Evolutionary conservation across 2,329 filamentous ascomycete genomes (phyloP).

Genomic region (Leptoxyphium fumago): DNA sequence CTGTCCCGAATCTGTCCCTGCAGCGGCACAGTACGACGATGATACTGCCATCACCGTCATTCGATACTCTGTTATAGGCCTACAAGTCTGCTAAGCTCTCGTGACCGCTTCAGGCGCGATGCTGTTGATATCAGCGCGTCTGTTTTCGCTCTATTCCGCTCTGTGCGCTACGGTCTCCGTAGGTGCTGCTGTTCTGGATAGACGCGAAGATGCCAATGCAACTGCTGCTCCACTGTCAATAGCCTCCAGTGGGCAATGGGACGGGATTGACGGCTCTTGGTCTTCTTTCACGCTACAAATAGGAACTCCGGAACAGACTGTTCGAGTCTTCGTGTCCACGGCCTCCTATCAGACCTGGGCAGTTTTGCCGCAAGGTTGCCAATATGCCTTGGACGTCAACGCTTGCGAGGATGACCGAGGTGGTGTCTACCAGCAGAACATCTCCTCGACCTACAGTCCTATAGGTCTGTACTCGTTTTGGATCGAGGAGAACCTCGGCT

Average conservation of each 20-base stretch:
- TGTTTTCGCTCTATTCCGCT: too few species aligned
- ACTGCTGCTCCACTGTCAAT: conserved; percentile 14
- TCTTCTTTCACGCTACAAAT: conserved; percentile 50
- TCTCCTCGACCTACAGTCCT: conserved; percentile 43
- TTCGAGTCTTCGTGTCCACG: conserved; percentile 49
- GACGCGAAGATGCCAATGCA: conserved; percentile 4
- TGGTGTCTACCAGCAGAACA: conserved; percentile 38
- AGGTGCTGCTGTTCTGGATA: conserved; percentile 3
- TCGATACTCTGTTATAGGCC: too few species aligned
- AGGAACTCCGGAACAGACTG: conserved; percentile 37
- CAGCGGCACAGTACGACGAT: too few species aligned
- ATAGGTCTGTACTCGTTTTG: conserved; percentile 47
- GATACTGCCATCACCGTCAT: too few species aligned
- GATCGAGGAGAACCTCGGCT: conserved; percentile 40
- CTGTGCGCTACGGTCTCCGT: not conserved
- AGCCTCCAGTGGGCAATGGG: conserved; percentile 24
- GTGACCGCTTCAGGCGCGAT: too few species aligned
- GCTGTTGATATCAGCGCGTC: too few species aligned
- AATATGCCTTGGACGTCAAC: conserved; percentile 16
- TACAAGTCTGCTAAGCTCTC: too few species aligned
- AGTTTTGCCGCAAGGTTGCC: conserved; percentile 44
- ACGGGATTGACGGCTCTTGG: conserved; percentile 56
- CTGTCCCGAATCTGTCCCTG: too few species aligned
- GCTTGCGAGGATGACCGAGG: conserved; percentile 44
- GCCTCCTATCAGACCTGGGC: conserved; percentile 58